A percentile compares a stretch with the other conserved stretches of the same genome.
Conservation (phyloP, 768 basidiomycete species). For the Lenzites betulinus region DNA sequence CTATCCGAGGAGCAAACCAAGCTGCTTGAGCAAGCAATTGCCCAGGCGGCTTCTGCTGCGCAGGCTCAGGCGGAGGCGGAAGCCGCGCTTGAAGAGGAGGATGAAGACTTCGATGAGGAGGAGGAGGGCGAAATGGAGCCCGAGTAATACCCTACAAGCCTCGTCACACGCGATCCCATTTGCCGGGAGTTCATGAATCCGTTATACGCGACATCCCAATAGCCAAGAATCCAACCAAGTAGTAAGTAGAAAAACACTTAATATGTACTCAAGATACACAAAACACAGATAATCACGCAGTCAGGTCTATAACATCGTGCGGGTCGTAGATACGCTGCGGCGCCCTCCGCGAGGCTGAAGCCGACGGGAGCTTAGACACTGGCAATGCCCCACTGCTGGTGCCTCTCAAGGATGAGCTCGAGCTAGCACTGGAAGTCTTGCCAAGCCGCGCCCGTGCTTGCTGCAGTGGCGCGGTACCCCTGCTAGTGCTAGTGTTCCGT, state of each 20-base stretch:
- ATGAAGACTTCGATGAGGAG: slow-evolving; percentile 49
- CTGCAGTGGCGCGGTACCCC: slow-evolving; percentile 28
- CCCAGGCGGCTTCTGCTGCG: slow-evolving; percentile 71
- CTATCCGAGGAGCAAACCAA: slow-evolving; percentile 73
- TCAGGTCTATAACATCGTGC: slow-evolving; percentile 45
- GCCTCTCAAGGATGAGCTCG: not conserved
- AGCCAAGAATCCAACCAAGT: too few species aligned
- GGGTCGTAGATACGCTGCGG: slow-evolving; percentile 21
- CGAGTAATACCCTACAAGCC: too few species aligned
- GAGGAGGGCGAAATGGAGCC: slow-evolving; percentile 24
- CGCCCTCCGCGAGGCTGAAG: not conserved
- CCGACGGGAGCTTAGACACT: not conserved
- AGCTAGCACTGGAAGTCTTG: not conserved
- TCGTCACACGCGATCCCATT: too few species aligned
- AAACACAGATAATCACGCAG: slow-evolving; percentile 16
- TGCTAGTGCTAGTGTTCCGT: too few species aligned
- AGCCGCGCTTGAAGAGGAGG: slow-evolving; percentile 72
- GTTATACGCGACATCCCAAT: too few species aligned
- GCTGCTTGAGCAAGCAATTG: slow-evolving; percentile 71
- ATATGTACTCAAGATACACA: not conserved
- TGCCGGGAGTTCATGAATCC: too few species aligned
- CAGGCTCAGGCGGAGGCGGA: slow-evolving; percentile 81
- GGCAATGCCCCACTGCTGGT: not conserved
- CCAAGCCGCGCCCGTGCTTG: slow-evolving; percentile 26
- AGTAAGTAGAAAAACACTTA: too few species aligned